Evolutionary conservation across 2,329 filamentous ascomycete species (phyloP).

Genomic region (Madurella mycetomatis): DNA sequence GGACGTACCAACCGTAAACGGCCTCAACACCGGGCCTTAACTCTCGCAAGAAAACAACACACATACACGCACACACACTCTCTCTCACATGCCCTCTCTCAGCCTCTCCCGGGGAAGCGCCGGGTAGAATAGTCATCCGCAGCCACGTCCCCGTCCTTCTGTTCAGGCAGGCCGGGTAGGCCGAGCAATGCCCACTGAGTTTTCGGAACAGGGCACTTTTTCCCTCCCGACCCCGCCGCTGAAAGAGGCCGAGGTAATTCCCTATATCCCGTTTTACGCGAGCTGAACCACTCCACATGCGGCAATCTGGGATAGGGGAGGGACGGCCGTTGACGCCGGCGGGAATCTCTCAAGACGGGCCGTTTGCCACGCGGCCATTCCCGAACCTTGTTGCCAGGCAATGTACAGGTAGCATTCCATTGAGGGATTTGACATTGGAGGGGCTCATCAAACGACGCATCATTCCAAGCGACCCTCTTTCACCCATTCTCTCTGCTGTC

Average conservation of each 20-base stretch:
- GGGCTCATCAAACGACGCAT: too few relatives aligned
- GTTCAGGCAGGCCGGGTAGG: too few relatives aligned
- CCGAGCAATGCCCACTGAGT: too few relatives aligned
- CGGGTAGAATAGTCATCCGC: too few relatives aligned
- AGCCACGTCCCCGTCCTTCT: too few relatives aligned
- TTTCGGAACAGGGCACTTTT: too few relatives aligned
- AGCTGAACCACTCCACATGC: background rate
- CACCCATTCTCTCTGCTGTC: too few relatives aligned
- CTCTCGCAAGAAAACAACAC: too few relatives aligned
- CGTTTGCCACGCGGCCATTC: slow-evolving; percentile 14
- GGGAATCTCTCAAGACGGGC: slow-evolving; percentile 1
- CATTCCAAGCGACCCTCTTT: background rate
- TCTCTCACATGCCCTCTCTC: too few relatives aligned
- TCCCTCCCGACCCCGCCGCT: too few relatives aligned
- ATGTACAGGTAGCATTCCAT: slow-evolving; percentile 9
- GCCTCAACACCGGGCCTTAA: background rate
- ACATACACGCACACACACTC: too few relatives aligned
- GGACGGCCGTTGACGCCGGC: background rate
- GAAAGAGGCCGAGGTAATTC: background rate
- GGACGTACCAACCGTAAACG: background rate
- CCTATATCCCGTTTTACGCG: background rate
- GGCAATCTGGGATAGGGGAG: background rate
- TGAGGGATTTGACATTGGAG: background rate
- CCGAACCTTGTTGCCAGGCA: slow-evolving; percentile 12
- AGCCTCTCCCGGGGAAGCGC: too few relatives aligned